phyloP scores from a whole-genome alignment of 2,329 filamentous ascomycete species.

The Fusarium avenaceum region DNA sequence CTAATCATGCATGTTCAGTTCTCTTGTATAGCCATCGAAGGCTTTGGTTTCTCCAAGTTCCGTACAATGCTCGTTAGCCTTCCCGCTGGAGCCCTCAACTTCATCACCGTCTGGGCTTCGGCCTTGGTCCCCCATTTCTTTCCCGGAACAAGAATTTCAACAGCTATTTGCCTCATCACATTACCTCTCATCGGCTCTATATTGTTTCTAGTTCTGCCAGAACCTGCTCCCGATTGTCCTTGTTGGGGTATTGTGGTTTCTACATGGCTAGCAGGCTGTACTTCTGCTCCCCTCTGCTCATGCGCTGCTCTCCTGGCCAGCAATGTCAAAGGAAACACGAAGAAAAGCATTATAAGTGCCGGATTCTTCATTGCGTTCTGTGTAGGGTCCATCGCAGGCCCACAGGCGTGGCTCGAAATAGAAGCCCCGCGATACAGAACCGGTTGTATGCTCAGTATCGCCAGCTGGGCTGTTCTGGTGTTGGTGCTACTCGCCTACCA shows the following conservation, averaged over 20 bases:
- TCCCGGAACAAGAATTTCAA: constrained; percentile 34
- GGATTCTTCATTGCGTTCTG: constrained; percentile 49
- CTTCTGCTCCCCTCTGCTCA: constrained; percentile 36
- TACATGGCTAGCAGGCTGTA: constrained; percentile 46
- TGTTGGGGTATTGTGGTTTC: constrained; percentile 46
- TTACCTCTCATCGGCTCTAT: constrained; percentile 27
- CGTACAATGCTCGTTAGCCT: constrained; percentile 27
- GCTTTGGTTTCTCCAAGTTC: constrained; percentile 31
- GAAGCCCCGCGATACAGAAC: constrained; percentile 44
- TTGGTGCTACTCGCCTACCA: constrained; percentile 27
- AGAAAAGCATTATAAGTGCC: constrained; percentile 45
- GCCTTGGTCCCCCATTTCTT: constrained; percentile 40
- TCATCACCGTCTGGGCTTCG: constrained; percentile 38
- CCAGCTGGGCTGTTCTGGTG: constrained; percentile 34
- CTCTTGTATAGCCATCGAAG: constrained; percentile 22
- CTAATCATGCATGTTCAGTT: constrained; percentile 9
- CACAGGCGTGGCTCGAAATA: constrained; percentile 41
- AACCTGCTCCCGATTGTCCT: not conserved
- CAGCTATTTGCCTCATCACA: constrained; percentile 15
- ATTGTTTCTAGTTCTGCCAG: constrained; percentile 37
- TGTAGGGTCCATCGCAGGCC: constrained; percentile 45
- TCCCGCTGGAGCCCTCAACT: constrained; percentile 36
- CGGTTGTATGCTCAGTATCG: constrained; percentile 42
- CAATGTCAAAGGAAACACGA: constrained; percentile 52
- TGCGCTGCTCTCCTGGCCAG: constrained; percentile 45